Evolutionary conservation across 805 yeast genomes (phyloP), one percentile per base, ranked within the genome.

Genomic region (Candida krabiensis): DNA sequence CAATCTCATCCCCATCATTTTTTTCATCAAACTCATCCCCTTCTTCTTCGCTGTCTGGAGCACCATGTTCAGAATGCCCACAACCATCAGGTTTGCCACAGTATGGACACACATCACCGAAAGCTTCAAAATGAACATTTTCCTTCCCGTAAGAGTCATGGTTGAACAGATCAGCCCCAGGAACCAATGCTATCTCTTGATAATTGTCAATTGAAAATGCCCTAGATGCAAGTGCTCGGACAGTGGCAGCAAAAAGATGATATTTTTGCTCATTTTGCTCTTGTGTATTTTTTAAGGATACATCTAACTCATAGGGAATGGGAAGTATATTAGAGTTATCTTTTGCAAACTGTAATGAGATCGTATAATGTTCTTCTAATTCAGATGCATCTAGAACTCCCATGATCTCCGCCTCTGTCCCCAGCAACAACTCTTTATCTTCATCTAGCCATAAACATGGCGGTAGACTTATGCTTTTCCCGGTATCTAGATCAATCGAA

Each of bases 101-200:
- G 27, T 46, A 49, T 2, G 53, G 50, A 45, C 68, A 63, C 13
- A 75, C 64, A 21, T 56, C 63, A 13, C 52, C 60, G 3, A 70
- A 44, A 3, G 80, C 65, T 41, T 78, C 84, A 54, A 88, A 86
- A 60, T 80, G 83, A 8, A 81, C 88, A 49, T 76, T 70, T 44
- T 86, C 89, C 5, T 63, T 53, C 2, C 60, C 79, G 11, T 63
- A 71, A 5, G 70, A 58, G 28, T 65, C 57, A 55, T 89, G 96
- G 49, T 90, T 90, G 63, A 89, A 87, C 24, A 91, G 64, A 61
- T 90, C 96, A 0, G 96, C 97, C 12, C 89, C 86, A 0, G 97
- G 96, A 17, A 90, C 96, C 34, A 91, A 64, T 0, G 86, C 87
- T 21, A 82, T 69, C 22, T 80, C 85, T 50, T 83, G 87, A 55